Conservation (phyloP, 2,329 filamentous ascomycete species). For the Alternaria infectoria region DNA sequence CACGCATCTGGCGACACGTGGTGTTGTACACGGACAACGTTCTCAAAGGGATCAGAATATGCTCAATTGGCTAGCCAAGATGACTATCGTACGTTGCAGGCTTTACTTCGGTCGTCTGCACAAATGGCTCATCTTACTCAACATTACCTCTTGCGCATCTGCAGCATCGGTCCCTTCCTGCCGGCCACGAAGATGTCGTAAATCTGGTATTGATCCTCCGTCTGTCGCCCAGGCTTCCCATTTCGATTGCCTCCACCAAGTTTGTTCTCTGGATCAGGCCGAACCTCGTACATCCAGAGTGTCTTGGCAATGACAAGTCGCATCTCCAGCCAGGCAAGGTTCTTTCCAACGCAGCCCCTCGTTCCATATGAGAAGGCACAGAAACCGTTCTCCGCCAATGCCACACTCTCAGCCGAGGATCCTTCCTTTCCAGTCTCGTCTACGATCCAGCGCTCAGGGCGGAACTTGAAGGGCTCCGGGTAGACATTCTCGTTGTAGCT, state of each 20-base stretch:
- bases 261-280: conserved; percentile 20
- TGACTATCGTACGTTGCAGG: not conserved
- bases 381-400: conserved; percentile 20
- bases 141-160: conserved; percentile 17
- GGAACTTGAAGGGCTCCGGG: conserved; percentile 30
- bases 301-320: conserved; percentile 34
- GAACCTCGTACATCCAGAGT: conserved; percentile 30
- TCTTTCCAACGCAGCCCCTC: conserved; percentile 41
- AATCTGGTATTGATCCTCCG: conserved; percentile 32
- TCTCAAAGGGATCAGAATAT: not conserved
- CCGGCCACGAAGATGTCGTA: conserved; percentile 38
- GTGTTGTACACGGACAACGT: not conserved
- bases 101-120: not conserved
- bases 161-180: conserved; percentile 43
- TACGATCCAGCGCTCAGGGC: conserved; percentile 36
- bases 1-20: not conserved
- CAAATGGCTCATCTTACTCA: not conserved
- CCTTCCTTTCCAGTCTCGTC: conserved; percentile 16
- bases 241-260: conserved; percentile 30
- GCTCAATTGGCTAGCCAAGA: not conserved
- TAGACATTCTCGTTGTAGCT: conserved; percentile 22
- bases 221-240: conserved; percentile 22
- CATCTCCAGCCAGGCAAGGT: conserved; percentile 37
- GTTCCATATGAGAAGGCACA: conserved; percentile 36
- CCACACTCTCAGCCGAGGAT: conserved; percentile 20